phyloP scores from a whole-genome alignment of 148 eudicot genomes.

The Dysphania ambrosioides region DNA sequence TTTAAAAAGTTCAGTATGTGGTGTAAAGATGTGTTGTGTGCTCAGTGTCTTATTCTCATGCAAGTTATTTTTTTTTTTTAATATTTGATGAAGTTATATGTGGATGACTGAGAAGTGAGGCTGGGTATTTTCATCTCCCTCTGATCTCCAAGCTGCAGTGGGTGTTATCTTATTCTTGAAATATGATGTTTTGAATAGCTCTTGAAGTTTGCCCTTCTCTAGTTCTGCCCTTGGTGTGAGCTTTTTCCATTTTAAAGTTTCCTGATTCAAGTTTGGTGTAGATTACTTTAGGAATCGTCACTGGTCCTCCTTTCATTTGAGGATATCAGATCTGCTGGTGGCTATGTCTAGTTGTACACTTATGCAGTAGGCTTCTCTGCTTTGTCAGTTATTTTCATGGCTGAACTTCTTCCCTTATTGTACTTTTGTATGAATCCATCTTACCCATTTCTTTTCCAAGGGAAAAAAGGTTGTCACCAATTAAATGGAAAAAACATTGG shows the following conservation, averaged over 20 bases:
- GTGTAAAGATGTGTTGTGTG: not conserved
- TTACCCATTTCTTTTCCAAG: not conserved
- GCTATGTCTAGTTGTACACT: not conserved
- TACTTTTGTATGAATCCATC: not conserved
- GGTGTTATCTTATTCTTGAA: not conserved
- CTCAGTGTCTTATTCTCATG: not conserved
- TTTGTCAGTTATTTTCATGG: not conserved
- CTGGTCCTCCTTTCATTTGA: not conserved
- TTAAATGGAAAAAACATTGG: not conserved
- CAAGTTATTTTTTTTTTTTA: not conserved
- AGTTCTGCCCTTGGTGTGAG: not conserved
- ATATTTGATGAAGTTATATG: not conserved
- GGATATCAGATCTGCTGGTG: not conserved
- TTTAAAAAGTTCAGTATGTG: not conserved
- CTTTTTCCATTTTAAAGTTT: not conserved
- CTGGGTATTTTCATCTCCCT: not conserved
- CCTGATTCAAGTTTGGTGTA: no score
- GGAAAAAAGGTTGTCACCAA: not conserved
- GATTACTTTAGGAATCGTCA: no score
- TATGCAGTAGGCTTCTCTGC: not conserved
- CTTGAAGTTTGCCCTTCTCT: not conserved
- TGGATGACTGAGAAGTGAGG: not conserved
- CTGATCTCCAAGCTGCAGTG: no score
- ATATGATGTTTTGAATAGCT: not conserved
- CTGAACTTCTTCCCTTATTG: not conserved